phyloP scores from a whole-genome alignment of 2,329 filamentous ascomycete species.

The Venturia aucupariae region DNA sequence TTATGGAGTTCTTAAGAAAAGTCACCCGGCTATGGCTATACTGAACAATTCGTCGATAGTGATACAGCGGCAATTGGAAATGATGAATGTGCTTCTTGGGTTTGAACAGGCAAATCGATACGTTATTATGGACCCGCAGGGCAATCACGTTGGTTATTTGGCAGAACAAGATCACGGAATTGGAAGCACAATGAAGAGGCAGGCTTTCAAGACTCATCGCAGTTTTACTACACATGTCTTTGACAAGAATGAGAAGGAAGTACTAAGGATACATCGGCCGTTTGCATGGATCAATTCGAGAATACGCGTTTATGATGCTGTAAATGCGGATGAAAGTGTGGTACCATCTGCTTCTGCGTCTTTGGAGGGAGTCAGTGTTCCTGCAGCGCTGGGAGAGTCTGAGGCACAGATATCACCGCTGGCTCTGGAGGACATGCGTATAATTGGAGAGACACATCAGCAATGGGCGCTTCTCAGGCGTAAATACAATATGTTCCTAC shows the following conservation, averaged over 20 bases:
- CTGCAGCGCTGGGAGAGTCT: conserved; percentile 21
- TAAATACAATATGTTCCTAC: conserved; percentile 58
- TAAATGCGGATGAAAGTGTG: conserved; percentile 21
- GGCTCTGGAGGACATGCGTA: conserved; percentile 48
- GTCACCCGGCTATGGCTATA: conserved; percentile 49
- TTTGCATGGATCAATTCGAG: conserved; percentile 55
- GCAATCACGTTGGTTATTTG: conserved; percentile 55
- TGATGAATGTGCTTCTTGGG: conserved; percentile 57
- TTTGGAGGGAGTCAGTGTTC: conserved; percentile 35
- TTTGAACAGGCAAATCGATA: conserved; percentile 61
- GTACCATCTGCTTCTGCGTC: conserved; percentile 32
- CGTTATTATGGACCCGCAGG: conserved; percentile 54
- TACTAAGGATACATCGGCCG: conserved; percentile 51
- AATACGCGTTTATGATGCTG: conserved; percentile 48
- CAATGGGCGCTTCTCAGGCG: conserved; percentile 53
- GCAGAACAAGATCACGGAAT: conserved; percentile 54
- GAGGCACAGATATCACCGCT: conserved; percentile 43
- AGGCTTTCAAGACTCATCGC: conserved; percentile 53
- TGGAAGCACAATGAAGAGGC: conserved; percentile 46
- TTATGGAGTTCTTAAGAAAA: conserved; percentile 47
- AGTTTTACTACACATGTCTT: conserved; percentile 59
- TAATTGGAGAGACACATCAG: conserved; percentile 55
- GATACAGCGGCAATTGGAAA: conserved; percentile 53
- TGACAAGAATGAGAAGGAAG: conserved; percentile 50
- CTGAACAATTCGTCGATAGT: conserved; percentile 53